phyloP scores from a whole-genome alignment of 2,329 filamentous ascomycete species.

The Proliferodiscus dingleyae region DNA sequence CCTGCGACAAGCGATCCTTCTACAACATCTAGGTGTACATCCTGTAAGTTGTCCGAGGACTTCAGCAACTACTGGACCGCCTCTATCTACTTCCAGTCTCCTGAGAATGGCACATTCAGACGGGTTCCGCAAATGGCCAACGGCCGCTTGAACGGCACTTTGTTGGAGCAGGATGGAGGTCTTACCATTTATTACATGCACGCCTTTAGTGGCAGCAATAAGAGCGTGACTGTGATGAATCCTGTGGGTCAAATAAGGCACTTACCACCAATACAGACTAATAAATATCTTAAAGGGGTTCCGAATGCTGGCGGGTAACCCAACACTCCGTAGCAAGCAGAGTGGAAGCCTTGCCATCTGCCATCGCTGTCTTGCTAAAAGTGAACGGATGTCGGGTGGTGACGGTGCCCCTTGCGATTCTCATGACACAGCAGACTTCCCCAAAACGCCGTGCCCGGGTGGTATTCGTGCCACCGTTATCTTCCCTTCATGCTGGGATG shows the following conservation, averaged over 20 bases:
- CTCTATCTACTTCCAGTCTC: conserved; percentile 16
- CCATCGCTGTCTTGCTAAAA: conserved; percentile 46
- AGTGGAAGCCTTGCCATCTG: conserved; percentile 47
- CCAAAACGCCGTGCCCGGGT: conserved; percentile 47
- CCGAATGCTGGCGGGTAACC: conserved; percentile 60
- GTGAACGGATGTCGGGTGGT: conserved; percentile 23
- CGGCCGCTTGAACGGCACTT: conserved; percentile 10
- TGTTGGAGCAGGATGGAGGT: conserved; percentile 35
- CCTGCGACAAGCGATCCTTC: conserved; percentile 6
- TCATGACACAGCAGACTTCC: conserved; percentile 44
- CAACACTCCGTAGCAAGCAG: conserved; percentile 41
- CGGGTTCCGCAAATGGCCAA: conserved; percentile 15
- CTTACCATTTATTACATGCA: conserved; percentile 50
- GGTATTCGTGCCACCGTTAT: conserved; percentile 49
- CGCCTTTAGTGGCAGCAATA: conserved; percentile 27
- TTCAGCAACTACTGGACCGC: conserved; percentile 24
- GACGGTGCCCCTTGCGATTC: conserved; percentile 30
- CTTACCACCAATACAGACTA: neutral
- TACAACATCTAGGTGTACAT: conserved; percentile 13
- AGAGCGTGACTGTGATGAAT: conserved; percentile 10
- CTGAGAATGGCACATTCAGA: conserved; percentile 15
- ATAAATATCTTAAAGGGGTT: conserved; percentile 48
- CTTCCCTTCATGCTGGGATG: conserved; percentile 61
- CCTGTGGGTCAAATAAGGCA: conserved; percentile 3
- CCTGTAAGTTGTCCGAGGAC: conserved; percentile 17